Evolutionary conservation across 352 stramenopile species (phyloP).

Genomic region (Phytopythium chamaehyphon): DNA sequence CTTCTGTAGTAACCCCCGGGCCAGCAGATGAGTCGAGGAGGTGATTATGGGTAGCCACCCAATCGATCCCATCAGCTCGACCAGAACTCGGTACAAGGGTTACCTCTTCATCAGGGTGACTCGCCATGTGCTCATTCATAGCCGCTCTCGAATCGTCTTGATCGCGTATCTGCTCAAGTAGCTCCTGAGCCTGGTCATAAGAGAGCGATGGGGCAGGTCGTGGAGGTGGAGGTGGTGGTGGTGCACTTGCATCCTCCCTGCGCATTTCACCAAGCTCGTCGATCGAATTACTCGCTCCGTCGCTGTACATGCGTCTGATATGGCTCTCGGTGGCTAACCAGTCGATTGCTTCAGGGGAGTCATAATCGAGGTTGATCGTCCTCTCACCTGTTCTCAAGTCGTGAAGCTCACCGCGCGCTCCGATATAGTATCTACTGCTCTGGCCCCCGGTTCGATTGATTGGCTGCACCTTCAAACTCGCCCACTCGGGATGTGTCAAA

Average conservation of each 20-base stretch:
- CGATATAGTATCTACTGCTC: slow-evolving; percentile 6
- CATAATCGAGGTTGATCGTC: not conserved
- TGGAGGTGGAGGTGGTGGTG: not conserved
- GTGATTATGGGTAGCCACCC: not conserved
- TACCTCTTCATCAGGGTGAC: not conserved
- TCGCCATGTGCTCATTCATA: not conserved
- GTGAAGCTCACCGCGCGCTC: slow-evolving; percentile 8
- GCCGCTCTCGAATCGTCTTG: not conserved
- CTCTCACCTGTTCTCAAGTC: slow-evolving; percentile 7
- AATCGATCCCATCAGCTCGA: not conserved
- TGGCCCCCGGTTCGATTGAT: slow-evolving; percentile 10
- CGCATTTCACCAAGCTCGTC: slow-evolving; percentile 10
- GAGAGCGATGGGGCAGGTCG: not conserved
- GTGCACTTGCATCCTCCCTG: slow-evolving; percentile 6
- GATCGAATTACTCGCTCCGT: slow-evolving; percentile 11
- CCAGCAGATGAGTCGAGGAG: not conserved
- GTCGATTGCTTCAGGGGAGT: slow-evolving; percentile 7
- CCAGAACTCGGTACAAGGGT: not conserved
- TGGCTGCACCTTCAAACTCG: slow-evolving; percentile 9
- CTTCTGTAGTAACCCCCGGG: not conserved
- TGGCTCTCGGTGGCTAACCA: slow-evolving; percentile 9
- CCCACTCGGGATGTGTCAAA: slow-evolving; percentile 1
- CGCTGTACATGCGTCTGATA: slow-evolving; percentile 5
- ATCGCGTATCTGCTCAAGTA: not conserved
- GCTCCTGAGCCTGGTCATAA: not conserved